Evolutionary conservation across 1,139 yeast species (phyloP).

Genomic region (Arxiozyma telluris): DNA sequence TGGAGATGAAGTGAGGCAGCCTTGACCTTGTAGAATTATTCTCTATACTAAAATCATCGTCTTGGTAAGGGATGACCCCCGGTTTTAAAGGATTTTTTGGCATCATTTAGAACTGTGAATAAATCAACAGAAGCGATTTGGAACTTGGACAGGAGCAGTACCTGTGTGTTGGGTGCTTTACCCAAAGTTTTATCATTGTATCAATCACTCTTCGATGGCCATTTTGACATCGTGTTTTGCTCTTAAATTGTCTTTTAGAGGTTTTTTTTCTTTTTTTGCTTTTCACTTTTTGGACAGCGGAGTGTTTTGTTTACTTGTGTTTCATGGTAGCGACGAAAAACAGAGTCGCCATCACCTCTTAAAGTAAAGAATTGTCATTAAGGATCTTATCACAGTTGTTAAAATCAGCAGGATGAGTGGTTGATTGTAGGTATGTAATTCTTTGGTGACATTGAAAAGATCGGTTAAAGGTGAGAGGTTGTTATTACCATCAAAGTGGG

Average conservation of each 20-base stretch:
- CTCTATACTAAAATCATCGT: constrained; percentile 16
- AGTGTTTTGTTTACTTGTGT: neutral
- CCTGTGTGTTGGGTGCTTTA: neutral
- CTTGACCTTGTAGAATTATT: constrained; percentile 10
- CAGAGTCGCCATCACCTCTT: neutral
- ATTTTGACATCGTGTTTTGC: neutral
- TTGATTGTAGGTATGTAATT: neutral
- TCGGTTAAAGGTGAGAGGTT: neutral
- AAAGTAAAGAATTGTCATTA: neutral
- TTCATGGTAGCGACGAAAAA: neutral
- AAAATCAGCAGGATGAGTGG: neutral
- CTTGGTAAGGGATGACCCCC: constrained; percentile 26
- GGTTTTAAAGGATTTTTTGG: constrained; percentile 15
- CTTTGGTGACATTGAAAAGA: no score
- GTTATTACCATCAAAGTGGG: neutral
- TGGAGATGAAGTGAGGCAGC: constrained; percentile 11
- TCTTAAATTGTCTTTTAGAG: neutral
- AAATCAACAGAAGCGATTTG: neutral
- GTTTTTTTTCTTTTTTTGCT: no score
- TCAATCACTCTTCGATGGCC: neutral
- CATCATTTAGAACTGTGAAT: neutral
- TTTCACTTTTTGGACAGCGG: neutral
- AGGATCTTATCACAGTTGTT: neutral
- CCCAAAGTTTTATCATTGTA: no score
- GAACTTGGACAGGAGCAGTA: neutral